Evolutionary conservation across 805 yeast genomes (phyloP).

Genomic region (Lachancea sp.): DNA sequence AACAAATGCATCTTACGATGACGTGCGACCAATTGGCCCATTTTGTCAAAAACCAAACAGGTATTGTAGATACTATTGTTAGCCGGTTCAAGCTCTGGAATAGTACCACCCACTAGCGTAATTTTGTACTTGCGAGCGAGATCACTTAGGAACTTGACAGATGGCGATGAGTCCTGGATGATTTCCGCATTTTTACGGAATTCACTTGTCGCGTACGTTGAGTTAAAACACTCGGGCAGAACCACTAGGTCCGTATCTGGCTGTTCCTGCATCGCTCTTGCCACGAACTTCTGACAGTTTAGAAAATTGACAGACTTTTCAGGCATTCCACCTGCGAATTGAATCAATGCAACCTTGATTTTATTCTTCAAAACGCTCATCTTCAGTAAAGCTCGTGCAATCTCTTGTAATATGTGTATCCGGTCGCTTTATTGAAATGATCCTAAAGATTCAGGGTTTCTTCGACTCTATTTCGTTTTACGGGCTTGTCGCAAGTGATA

Average conservation of each 20-base stretch:
- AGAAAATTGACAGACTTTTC: constrained; percentile 73
- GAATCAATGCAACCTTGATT: constrained; percentile 77
- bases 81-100: constrained; percentile 66
- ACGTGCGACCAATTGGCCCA: constrained; percentile 74
- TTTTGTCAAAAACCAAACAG: constrained; percentile 60
- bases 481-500: too few relatives aligned
- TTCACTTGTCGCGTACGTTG: constrained; percentile 85
- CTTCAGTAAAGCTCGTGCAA: not conserved
- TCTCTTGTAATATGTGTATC: too few relatives aligned
- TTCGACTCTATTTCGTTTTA: too few relatives aligned
- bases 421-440: too few relatives aligned
- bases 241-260: constrained; percentile 69
- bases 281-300: constrained; percentile 58
- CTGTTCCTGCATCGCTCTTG: constrained; percentile 52
- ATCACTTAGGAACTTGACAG: constrained; percentile 52
- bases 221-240: constrained; percentile 93
- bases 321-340: constrained; percentile 61
- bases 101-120: constrained; percentile 81
- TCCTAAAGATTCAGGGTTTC: too few relatives aligned
- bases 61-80: constrained; percentile 63
- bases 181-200: constrained; percentile 83
- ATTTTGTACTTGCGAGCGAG: constrained; percentile 62
- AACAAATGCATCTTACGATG: constrained; percentile 89
- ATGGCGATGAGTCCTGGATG: constrained; percentile 70
- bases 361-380: constrained; percentile 39